Conservation (phyloP, 371 early-diverging fungal genomes). For the Apophysomyces variabilis region DNA sequence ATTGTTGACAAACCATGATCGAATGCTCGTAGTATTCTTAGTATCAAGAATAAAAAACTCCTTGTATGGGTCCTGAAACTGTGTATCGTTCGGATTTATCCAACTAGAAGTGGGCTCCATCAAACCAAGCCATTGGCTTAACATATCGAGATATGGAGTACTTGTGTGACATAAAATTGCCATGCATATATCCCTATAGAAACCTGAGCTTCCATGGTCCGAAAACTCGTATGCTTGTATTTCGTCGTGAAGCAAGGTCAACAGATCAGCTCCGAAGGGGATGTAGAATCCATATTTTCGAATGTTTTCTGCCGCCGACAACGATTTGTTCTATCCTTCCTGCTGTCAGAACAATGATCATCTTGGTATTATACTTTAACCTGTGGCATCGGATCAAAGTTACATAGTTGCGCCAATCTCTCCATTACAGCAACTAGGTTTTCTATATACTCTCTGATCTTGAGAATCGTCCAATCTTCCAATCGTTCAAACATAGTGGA, state of each 20-base stretch:
- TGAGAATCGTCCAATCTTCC: constrained; percentile 28
- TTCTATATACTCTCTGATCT: constrained; percentile 36
- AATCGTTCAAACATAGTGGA: constrained; percentile 29
- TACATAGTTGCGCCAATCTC: constrained; percentile 31
- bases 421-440: constrained; percentile 28
- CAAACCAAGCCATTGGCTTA: constrained; percentile 56
- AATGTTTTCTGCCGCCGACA: background rate
- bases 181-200: constrained; percentile 46
- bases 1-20: background rate
- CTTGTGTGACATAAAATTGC: constrained; percentile 49
- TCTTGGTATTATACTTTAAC: background rate
- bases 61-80: constrained; percentile 39
- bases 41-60: constrained; percentile 51
- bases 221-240: constrained; percentile 30
- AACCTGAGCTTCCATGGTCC: constrained; percentile 25
- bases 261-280: constrained; percentile 47
- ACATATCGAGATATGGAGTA: constrained; percentile 50
- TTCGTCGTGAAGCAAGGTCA: constrained; percentile 45
- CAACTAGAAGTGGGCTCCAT: constrained; percentile 14
- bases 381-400: constrained; percentile 24
- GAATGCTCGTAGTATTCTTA: constrained; percentile 20
- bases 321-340: background rate
- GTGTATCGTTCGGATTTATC: constrained; percentile 8
- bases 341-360: background rate
- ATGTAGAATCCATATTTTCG: constrained; percentile 36